Base-by-base conservation (phyloP, 176 grass and related monocot genomes). In the Rhynchospora tenuis region DNA sequence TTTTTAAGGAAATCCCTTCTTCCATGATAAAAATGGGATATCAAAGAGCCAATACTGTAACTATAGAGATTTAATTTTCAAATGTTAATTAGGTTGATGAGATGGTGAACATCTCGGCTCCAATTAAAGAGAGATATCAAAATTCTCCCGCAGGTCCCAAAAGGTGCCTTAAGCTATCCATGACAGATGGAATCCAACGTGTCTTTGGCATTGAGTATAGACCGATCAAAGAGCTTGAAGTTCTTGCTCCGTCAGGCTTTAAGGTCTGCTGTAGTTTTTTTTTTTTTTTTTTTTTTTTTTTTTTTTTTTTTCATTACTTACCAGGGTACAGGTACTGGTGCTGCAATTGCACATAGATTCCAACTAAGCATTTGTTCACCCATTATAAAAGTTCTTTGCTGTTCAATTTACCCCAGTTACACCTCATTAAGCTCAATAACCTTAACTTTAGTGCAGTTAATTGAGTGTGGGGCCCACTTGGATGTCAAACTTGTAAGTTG, bases 191-290 rank as follows among this genome's bases (percentile, higher is more conserved):
- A 24, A 46, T 89, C 17, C 92, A 91, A 54, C 88, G 22, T 3
- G 70, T 93, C 66, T 94, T 90, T 90, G 95, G 95, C 44, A 93
- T 93, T 58, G 95, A 98, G 74, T 98, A 98, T 81, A 91, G 89
- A 64, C 91, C 95, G 6, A 91, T 95, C 75, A 98, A 89, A 89
- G 89, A 90, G 23, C 86, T 95, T 73, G 75, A 89, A 83, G 93
- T 95, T 89, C 92, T 98, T 73, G 91, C 92, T 83, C 86, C 91
- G 80, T 89, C 91, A 84, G 95, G 92, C 83, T 89, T 98, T 82
- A 98, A 98, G 95, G 95, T 97, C 28, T 64, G 62, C 9, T 90
- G 59, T 89, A 82, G 57, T 0, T 48, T 84, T 47, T 33, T 51
- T 61, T 69, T 20, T 19, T 79, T 33, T n/a, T 59, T 79, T 52